Percentiles rank a stretch among this genome's conserved stretches.
phyloP scores from a whole-genome alignment of 768 basidiomycete species.

The Rhizopogon salebrosus region DNA sequence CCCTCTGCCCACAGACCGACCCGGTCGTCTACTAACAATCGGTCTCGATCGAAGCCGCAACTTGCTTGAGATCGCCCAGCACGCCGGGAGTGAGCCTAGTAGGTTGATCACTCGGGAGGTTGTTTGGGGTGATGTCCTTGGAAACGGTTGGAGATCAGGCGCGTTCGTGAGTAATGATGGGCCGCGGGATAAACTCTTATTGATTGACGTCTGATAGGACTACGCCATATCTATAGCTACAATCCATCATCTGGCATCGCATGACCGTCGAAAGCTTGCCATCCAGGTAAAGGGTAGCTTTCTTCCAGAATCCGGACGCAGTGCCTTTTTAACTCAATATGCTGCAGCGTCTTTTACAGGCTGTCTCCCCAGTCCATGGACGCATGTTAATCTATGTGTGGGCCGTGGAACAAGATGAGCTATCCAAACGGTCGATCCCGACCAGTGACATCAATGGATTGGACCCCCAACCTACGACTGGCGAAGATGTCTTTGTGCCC shows the following conservation, averaged over 20 bases:
- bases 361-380: slow-evolving; percentile 64
- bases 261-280: slow-evolving; percentile 62
- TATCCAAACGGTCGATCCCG: slow-evolving; percentile 69
- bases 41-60: slow-evolving; percentile 82
- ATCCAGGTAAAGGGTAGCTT: slow-evolving; percentile 51
- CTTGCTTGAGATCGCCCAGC: slow-evolving; percentile 68
- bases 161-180: slow-evolving; percentile 59
- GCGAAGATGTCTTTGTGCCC: slow-evolving; percentile 85
- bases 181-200: neutral
- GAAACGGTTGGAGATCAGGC: slow-evolving; percentile 66
- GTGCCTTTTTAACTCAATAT: neutral
- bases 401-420: slow-evolving; percentile 89
- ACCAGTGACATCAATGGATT: slow-evolving; percentile 13
- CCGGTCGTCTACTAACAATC: slow-evolving; percentile 62
- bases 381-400: slow-evolving; percentile 92
- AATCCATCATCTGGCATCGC: slow-evolving; percentile 90
- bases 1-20: slow-evolving; percentile 60
- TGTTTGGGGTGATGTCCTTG: slow-evolving; percentile 75
- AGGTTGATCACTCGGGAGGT: slow-evolving; percentile 52
- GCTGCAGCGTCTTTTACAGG: slow-evolving; percentile 53
- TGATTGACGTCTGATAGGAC: slow-evolving; percentile 49
- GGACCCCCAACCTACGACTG: slow-evolving; percentile 27
- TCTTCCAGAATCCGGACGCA: neutral
- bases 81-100: slow-evolving; percentile 41
- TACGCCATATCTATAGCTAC: slow-evolving; percentile 97